Evolutionary conservation across 805 yeast genomes (phyloP).

Genomic region (Candida rishiriensis): DNA sequence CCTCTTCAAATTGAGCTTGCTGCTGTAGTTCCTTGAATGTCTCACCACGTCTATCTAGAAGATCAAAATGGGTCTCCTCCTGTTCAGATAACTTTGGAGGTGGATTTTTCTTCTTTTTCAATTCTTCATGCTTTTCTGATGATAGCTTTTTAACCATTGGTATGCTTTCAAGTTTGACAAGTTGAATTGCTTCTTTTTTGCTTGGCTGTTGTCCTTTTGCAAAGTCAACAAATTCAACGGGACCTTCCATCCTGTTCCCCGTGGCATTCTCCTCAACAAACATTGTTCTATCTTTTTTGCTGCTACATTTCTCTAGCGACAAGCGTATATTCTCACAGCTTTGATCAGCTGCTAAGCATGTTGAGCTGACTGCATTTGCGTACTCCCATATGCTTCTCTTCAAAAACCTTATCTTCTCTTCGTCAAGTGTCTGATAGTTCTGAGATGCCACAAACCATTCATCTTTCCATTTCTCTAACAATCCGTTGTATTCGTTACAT

Average conservation of each 20-base stretch:
- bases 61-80: constrained; percentile 23
- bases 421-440: constrained; percentile 63
- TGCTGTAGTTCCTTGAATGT: constrained; percentile 27
- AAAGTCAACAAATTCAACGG: constrained; percentile 64
- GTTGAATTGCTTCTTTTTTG: constrained; percentile 1
- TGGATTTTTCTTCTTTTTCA: constrained; percentile 17
- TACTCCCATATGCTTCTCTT: constrained; percentile 74
- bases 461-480: constrained; percentile 58
- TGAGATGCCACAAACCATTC: constrained; percentile 69
- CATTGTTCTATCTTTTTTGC: constrained; percentile 49
- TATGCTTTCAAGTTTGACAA: constrained; percentile 14
- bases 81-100: constrained; percentile 27
- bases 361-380: constrained; percentile 67
- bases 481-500: constrained; percentile 47
- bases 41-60: constrained; percentile 26
- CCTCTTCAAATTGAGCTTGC: constrained; percentile 23
- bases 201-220: constrained; percentile 25
- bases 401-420: constrained; percentile 64
- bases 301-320: constrained; percentile 63
- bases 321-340: constrained; percentile 68
- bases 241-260: constrained; percentile 54
- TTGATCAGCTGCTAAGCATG: constrained; percentile 76
- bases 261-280: constrained; percentile 58
- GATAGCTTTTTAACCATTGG: constrained; percentile 9
- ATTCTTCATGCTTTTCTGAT: constrained; percentile 7